Evolutionary conservation across 805 yeast genomes (phyloP).

Genomic region (Yarrowia sp.): DNA sequence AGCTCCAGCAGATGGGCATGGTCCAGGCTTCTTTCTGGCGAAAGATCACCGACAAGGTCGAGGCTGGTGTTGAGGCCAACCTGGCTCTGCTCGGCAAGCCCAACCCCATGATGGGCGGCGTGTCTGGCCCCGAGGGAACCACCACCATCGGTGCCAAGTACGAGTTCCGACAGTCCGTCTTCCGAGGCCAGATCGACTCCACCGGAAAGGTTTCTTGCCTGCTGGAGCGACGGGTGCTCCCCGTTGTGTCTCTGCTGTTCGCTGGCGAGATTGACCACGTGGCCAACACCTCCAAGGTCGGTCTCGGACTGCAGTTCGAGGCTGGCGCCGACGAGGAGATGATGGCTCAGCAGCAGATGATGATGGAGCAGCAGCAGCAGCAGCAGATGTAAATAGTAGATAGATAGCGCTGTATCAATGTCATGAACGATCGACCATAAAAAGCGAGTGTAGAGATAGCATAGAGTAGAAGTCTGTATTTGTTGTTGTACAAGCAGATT

Average conservation of each 20-base stretch:
- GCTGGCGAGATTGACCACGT: slow-evolving; percentile 92
- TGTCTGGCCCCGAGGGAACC: slow-evolving; percentile 85
- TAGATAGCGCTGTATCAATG: slow-evolving; percentile 20
- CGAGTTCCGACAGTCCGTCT: slow-evolving; percentile 94
- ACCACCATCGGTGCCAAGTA: slow-evolving; percentile 97
- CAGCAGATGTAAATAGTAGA: slow-evolving; percentile 43
- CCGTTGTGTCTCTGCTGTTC: slow-evolving; percentile 86
- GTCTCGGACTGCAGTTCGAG: slow-evolving; percentile 95
- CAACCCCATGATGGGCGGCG: slow-evolving; percentile 70
- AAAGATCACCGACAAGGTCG: slow-evolving; percentile 88
- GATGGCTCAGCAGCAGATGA: slow-evolving; percentile 54
- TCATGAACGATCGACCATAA: slow-evolving; percentile 32
- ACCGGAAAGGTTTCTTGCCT: slow-evolving; percentile 89
- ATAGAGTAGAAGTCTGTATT: too few species aligned
- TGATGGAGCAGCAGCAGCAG: slow-evolving; percentile 41
- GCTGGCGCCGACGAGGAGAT: slow-evolving; percentile 91
- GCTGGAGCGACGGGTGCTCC: slow-evolving; percentile 91
- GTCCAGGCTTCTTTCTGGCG: slow-evolving; percentile 91
- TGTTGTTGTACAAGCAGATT: too few species aligned
- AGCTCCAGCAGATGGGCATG: slow-evolving; percentile 91
- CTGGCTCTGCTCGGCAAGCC: slow-evolving; percentile 45
- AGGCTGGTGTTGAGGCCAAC: slow-evolving; percentile 54
- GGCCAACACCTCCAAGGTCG: slow-evolving; percentile 78
- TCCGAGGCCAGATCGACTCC: slow-evolving; percentile 93
- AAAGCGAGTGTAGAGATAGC: too few species aligned